Percentiles rank a stretch among this genome's conserved stretches.
These are phyloP conservation scores for Hyaloscypha bicolor DNA, from an alignment of 495 filamentous ascomycete species.

Conservation along the genomic window DNA sequence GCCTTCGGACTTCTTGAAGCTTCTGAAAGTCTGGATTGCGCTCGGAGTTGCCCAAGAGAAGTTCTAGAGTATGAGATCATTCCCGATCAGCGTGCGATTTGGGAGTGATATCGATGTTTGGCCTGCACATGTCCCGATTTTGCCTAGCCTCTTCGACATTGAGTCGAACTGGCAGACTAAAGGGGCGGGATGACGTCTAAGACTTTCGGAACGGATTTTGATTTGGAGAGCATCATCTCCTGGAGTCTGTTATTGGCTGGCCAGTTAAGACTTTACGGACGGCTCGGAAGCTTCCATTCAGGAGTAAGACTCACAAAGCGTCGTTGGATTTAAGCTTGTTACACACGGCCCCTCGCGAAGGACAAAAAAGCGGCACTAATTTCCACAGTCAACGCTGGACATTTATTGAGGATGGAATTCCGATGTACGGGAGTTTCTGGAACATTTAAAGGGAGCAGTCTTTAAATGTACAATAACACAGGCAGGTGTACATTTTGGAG, in stretches of 20 bases:
- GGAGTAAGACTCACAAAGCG: neutral
- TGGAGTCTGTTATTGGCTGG: neutral
- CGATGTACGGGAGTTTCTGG: too few species aligned
- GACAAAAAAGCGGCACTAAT: neutral
- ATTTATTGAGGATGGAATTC: too few species aligned
- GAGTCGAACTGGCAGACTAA: neutral
- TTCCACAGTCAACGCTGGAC: too few species aligned
- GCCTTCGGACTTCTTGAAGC: neutral
- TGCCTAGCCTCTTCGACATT: neutral
- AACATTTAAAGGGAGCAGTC: too few species aligned
- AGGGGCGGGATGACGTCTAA: neutral
- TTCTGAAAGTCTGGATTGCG: neutral
- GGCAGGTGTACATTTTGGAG: too few species aligned
- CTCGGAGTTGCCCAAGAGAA: neutral
- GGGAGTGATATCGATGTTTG: neutral
- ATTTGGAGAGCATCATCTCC: neutral
- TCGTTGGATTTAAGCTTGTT: too few species aligned
- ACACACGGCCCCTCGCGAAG: neutral
- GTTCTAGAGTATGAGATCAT: neutral
- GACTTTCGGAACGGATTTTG: neutral
- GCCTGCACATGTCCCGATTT: neutral
- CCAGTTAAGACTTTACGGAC: neutral
- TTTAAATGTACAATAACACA: too few species aligned
- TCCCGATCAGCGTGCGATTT: neutral
- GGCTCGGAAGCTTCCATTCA: neutral